Conservation (phyloP, 2,329 filamentous ascomycete genomes). For the Xylaria arbuscula region DNA sequence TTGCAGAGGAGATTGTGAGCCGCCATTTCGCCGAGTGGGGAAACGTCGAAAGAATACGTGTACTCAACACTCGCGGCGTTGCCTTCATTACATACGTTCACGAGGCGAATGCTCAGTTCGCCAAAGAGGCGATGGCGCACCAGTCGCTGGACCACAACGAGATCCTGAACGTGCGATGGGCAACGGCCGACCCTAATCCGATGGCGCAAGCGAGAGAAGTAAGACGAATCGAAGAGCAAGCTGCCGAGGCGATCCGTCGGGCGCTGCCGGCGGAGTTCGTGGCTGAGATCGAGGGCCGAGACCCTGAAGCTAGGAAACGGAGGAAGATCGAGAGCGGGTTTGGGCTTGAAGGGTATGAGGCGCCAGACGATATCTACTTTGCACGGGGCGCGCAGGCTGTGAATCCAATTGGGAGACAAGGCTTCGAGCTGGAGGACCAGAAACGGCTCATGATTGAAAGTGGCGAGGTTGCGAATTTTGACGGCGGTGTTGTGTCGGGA, state of each 20-base stretch:
- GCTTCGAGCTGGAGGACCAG: constrained; percentile 72
- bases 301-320: constrained; percentile 86
- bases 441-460: constrained; percentile 68
- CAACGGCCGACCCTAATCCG: constrained; percentile 94
- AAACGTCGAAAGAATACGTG: constrained; percentile 85
- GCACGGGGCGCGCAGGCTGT: constrained; percentile 78
- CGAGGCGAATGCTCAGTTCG: constrained; percentile 89
- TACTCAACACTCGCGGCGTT: constrained; percentile 88
- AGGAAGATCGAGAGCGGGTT: constrained; percentile 91
- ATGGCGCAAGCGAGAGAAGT: constrained; percentile 94
- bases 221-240: constrained; percentile 90
- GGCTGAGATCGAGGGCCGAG: constrained; percentile 91
- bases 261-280: constrained; percentile 91
- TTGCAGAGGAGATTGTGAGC: constrained; percentile 86
- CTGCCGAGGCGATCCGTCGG: constrained; percentile 89
- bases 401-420: constrained; percentile 67
- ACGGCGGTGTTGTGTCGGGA: constrained; percentile 53
- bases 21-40: constrained; percentile 98
- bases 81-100: constrained; percentile 96
- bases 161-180: constrained; percentile 95
- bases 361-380: constrained; percentile 93
- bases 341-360: constrained; percentile 90
- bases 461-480: constrained; percentile 61
- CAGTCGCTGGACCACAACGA: constrained; percentile 92
- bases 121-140: constrained; percentile 95